Conservation (phyloP, 345 rosid genomes). For the Cardamine occulta region DNA sequence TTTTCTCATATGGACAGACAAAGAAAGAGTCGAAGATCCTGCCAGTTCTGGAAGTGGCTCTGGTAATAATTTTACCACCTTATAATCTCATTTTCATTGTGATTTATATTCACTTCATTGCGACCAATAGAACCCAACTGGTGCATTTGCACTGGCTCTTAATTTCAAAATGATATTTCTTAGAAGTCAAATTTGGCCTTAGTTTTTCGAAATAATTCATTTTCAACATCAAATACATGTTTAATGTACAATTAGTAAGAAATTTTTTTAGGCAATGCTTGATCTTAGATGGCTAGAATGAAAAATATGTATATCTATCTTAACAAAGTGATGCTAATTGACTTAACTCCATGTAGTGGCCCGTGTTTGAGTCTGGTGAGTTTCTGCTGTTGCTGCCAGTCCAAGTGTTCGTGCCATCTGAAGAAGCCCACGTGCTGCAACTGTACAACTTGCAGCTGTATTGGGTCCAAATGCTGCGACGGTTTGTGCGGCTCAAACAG, state of each 20-base stretch:
- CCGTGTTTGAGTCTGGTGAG: conserved; percentile 67
- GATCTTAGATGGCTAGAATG: not conserved
- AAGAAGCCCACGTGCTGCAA: conserved; percentile 56
- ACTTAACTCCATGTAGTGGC: conserved; percentile 46
- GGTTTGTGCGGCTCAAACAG: conserved; percentile 40
- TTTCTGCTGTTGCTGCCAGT: conserved; percentile 75
- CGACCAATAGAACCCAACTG: not conserved
- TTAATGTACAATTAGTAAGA: not conserved
- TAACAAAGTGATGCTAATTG: conserved; percentile 18
- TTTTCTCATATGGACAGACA: conserved; percentile 48
- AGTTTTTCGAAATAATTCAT: not conserved
- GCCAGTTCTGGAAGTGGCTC: conserved; percentile 86
- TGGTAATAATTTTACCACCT: conserved; percentile 50
- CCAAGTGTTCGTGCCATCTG: conserved; percentile 54
- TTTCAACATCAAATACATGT: not conserved
- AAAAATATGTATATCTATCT: not conserved
- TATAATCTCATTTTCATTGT: not conserved
- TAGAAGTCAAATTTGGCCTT: no score
- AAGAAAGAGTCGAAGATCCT: conserved; percentile 56
- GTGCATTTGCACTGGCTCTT: not conserved
- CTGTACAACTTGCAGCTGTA: conserved; percentile 36
- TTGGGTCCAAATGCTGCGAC: conserved; percentile 41
- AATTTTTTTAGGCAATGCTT: not conserved
- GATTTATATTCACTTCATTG: not conserved
- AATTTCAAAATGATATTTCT: not conserved